A percentile compares a stretch with the other conserved stretches of the same genome.
phyloP scores from a whole-genome alignment of 1,284 basidiomycete genomes.

The Tilletia caries region DNA sequence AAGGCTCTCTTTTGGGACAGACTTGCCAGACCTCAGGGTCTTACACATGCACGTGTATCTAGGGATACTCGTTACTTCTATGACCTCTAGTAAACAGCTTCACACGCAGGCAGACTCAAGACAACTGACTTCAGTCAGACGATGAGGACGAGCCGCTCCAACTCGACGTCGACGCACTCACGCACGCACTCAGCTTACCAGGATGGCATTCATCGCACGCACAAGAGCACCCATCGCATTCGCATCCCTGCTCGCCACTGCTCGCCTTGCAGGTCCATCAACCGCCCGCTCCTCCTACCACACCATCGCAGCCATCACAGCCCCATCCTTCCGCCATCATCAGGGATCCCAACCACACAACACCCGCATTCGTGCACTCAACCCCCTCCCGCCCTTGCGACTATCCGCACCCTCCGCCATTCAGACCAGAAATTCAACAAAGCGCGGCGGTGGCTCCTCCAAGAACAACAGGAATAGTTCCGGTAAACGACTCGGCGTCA shows the following conservation, averaged over 20 bases:
- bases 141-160: neutral
- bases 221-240: neutral
- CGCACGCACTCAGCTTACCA: neutral
- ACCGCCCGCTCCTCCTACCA: neutral
- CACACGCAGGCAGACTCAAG: too few species aligned
- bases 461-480: constrained; percentile 53
- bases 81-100: too few species aligned
- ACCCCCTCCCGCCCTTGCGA: neutral
- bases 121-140: too few species aligned
- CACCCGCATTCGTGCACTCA: neutral
- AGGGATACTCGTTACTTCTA: too few species aligned
- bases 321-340: neutral
- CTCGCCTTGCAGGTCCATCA: neutral
- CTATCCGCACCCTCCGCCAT: constrained; percentile 23
- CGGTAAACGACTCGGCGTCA: constrained; percentile 51
- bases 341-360: neutral
- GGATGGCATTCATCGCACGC: neutral
- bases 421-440: constrained; percentile 52
- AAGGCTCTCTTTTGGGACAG: too few species aligned
- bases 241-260: too few species aligned
- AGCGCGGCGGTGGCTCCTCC: constrained; percentile 50
- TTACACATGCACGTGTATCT: too few species aligned
- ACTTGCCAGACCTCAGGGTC: too few species aligned
- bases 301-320: neutral
- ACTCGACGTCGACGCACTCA: neutral